phyloP scores from a whole-genome alignment of 768 basidiomycete species.

The Pleurotus tuber-regium region DNA sequence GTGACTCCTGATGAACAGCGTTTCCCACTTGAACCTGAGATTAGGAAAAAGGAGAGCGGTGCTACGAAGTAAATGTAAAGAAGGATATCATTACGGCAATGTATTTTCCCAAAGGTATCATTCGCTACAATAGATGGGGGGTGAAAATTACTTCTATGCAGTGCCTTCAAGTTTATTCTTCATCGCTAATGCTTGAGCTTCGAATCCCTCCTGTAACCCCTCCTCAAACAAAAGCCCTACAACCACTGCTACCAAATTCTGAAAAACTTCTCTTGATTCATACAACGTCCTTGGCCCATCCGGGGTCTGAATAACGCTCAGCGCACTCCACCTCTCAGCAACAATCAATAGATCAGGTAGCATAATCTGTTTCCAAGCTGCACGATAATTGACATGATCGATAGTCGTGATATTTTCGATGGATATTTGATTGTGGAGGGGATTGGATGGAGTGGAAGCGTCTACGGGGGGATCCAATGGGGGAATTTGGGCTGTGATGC shows the following conservation, averaged over 20 bases:
- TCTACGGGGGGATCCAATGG: constrained; percentile 27
- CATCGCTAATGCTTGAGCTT: constrained; percentile 5
- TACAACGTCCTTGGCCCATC: constrained; percentile 25
- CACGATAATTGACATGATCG: constrained; percentile 20
- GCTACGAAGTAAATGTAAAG: constrained; percentile 13
- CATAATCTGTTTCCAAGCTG: constrained; percentile 26
- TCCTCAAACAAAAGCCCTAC: constrained; percentile 1
- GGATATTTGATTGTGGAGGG: constrained; percentile 22
- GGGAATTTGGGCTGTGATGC: constrained; percentile 29
- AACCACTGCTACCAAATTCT: neutral
- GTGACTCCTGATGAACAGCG: constrained; percentile 31
- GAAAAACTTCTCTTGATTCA: constrained; percentile 27
- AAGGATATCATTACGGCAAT: too few species aligned
- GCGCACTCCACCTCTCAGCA: constrained; percentile 27
- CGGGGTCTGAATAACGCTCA: constrained; percentile 19
- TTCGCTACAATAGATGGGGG: too few species aligned
- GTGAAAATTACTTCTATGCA: too few species aligned
- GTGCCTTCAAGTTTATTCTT: constrained; percentile 2
- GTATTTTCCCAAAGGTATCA: too few species aligned
- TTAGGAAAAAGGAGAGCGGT: constrained; percentile 19
- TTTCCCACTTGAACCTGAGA: constrained; percentile 35
- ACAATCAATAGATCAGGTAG: constrained; percentile 23
- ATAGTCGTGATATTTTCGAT: constrained; percentile 30
- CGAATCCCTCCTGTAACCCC: constrained; percentile 7
- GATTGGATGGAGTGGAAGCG: constrained; percentile 23